Conservation (phyloP, 441 rosid species). For the Populus hybrid region DNA sequence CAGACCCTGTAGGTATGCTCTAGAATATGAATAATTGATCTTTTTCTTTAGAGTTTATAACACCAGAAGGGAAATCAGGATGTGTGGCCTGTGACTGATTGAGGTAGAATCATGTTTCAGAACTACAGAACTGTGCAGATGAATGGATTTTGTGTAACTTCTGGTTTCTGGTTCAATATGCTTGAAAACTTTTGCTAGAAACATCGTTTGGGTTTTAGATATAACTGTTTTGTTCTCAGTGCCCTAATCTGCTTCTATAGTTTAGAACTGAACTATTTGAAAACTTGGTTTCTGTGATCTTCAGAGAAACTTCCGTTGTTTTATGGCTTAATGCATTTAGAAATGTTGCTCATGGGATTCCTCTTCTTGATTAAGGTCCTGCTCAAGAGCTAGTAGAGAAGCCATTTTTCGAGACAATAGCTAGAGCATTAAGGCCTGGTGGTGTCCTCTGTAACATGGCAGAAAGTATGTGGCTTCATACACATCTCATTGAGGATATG, state of each 20-base stretch:
- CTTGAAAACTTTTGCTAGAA: background rate
- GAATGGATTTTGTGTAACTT: background rate
- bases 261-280: too few relatives aligned
- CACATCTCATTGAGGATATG: conserved; percentile 92
- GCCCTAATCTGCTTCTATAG: background rate
- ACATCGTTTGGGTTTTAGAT: background rate
- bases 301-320: too few relatives aligned
- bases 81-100: background rate
- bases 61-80: background rate
- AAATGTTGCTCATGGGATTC: background rate
- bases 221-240: background rate
- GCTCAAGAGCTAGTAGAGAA: conserved; percentile 70
- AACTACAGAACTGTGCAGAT: background rate
- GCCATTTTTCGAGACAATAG: conserved; percentile 85
- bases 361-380: conserved; percentile 52
- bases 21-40: background rate
- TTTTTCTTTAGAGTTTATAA: background rate
- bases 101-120: background rate
- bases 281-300: too few relatives aligned
- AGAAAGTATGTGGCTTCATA: conserved; percentile 99
- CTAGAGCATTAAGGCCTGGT: conserved; percentile 85
- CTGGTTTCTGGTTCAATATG: background rate
- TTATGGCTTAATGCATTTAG: background rate
- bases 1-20: conserved; percentile 92
- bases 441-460: conserved; percentile 99